Base-by-base conservation (phyloP, 495 filamentous ascomycete species). In the Hypoxylon crocopeplum region DNA sequence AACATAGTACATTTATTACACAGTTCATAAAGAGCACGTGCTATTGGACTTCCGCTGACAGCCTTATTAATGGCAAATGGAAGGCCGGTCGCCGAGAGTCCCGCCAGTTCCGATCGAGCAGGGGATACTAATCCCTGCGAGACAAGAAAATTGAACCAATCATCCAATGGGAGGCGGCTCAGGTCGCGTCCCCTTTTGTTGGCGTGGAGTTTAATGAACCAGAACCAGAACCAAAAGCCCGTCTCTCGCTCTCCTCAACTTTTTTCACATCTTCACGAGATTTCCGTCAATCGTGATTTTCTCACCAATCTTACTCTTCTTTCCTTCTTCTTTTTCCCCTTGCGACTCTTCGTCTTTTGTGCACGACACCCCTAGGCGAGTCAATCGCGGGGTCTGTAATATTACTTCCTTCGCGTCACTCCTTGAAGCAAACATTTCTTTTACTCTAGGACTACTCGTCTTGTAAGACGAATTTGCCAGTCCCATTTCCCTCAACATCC, bases 151-250 rank as follows among this genome's bases (percentile, higher is more conserved):
- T 20, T 41, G n/a, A 19, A 24, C 25, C 39, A 47, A 52, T 47
- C 8, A 36, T 7, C 55, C 54, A 59, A 64, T 59, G n/a, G 42
- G 44, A 48, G 12, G 13, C 3, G 1, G 24, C 13, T 10, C 15
- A 24, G 16, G 47, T 58, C 58, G 37, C 37, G 51, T 63, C 65
- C 56, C 65, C 65, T 59, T 58, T 66, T 68, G 60, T 54, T 66
- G 63, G 59, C 63, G 63, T 66, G 53, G 59, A 66, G 63, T 62
- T 62, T 55, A 56, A 64, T 64, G 55, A 64, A 55, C 33, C 36
- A 33, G n/a, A 45, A 21, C 58, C 48, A 50, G 24, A 48, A 50
- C 36, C 33, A 51, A 37, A 44, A 41, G 41, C 33, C 45, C 37
- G 17, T 50, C 33, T 22, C 22, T 48, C 36, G 36, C 55, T 38